Percentiles rank a stretch among this genome's conserved stretches.
These are phyloP conservation scores for Rosa hybrid DNA, from an alignment of 331 rosid species.

Conservation along the genomic window DNA sequence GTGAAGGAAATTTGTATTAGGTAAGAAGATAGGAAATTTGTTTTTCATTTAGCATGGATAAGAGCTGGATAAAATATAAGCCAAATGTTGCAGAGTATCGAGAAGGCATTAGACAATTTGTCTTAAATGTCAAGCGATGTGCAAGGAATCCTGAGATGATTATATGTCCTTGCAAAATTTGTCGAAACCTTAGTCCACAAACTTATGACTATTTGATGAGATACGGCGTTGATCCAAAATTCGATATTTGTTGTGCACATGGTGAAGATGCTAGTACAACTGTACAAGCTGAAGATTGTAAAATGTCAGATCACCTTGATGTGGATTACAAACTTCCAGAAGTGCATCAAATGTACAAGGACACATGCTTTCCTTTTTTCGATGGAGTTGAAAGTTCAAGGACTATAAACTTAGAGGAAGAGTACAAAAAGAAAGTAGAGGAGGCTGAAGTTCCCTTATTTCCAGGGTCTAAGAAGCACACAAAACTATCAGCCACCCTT, in stretches of 20 bases:
- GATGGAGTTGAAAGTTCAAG: neutral
- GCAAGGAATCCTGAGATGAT: neutral
- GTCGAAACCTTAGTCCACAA: neutral
- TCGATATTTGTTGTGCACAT: neutral
- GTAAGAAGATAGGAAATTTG: too few species aligned
- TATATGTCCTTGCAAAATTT: neutral
- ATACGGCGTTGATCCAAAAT: neutral
- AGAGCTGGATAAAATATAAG: neutral
- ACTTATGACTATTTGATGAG: neutral
- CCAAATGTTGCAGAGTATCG: neutral
- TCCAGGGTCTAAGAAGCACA: neutral
- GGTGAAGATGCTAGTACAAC: neutral
- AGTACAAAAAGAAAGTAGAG: neutral
- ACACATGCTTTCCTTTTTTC: neutral
- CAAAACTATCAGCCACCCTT: neutral
- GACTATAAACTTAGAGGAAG: neutral
- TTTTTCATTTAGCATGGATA: neutral
- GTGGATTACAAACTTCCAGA: neutral
- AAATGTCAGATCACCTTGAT: neutral
- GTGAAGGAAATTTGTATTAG: too few species aligned
- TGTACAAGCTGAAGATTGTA: neutral
- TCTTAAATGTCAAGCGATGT: neutral
- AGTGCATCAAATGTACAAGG: neutral
- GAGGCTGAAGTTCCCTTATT: slow-evolving; percentile 2
- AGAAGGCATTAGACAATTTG: neutral